Evolutionary conservation across 805 yeast species (phyloP).

Genomic region (Cyberlindnera japonica): DNA sequence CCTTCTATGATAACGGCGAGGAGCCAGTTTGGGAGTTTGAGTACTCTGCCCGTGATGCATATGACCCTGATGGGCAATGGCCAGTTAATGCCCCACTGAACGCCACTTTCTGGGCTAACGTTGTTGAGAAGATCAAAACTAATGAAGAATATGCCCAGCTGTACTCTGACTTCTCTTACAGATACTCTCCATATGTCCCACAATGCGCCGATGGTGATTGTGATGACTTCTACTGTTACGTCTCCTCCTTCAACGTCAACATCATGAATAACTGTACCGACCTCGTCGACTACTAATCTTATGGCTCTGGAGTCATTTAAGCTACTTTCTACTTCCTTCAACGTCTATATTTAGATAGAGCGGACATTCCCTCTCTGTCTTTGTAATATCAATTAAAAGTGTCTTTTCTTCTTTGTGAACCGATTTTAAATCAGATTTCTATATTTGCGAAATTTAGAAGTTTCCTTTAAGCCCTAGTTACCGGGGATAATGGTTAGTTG

Average conservation of each 20-base stretch:
- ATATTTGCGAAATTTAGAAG: too few species aligned
- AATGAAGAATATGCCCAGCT: conserved; percentile 44
- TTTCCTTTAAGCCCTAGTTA: too few species aligned
- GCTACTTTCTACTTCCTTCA: too few species aligned
- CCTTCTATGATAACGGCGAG: conserved; percentile 47
- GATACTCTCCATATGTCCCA: conserved; percentile 54
- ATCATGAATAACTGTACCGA: conserved; percentile 17
- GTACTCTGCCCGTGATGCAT: conserved; percentile 61
- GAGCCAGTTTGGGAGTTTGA: conserved; percentile 63
- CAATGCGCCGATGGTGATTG: conserved; percentile 36
- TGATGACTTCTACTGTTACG: conserved; percentile 20
- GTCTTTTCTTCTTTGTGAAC: too few species aligned
- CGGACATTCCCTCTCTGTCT: too few species aligned
- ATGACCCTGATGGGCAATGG: conserved; percentile 51
- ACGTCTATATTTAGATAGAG: background rate
- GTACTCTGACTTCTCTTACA: conserved; percentile 46
- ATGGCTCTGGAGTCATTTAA: too few species aligned
- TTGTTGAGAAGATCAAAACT: conserved; percentile 32
- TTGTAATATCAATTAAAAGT: too few species aligned
- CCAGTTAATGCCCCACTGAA: conserved; percentile 57
- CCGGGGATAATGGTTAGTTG: too few species aligned
- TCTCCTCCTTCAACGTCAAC: conserved; percentile 22
- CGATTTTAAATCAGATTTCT: too few species aligned
- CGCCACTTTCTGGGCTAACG: conserved; percentile 62
- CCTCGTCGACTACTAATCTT: conserved; percentile 8